Base-by-base conservation (phyloP, 2,329 filamentous ascomycete genomes). In the Verticillium nubilum region DNA sequence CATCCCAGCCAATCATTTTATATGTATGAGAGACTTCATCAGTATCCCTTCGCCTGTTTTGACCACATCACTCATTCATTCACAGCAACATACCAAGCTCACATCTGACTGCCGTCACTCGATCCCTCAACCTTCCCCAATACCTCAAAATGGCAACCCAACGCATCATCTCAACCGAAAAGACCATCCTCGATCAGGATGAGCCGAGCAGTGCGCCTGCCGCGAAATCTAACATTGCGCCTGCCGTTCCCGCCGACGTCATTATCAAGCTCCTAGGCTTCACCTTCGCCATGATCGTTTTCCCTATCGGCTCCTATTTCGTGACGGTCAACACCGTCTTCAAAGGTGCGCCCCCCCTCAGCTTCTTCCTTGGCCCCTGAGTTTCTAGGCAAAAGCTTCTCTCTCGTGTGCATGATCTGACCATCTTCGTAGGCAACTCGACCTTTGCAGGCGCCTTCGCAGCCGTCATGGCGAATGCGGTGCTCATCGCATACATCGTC, bases 261-360 rank as follows among this genome's bases (percentile, higher is more conserved):
- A 95, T 99, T 64, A 78, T 88, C 70, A 99, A 98, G 77, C 86
- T 99, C 23, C 82, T 98, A 17, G 87, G 84, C 64, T 98, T 97
- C 76, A 96, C 93, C 0, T 79, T 93, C 42, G 93, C 92, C 70
- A 98, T 99, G 94, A 83, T 97, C 61, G 83, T 89, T 17, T 76
- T 90, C 23, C 95, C 95, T 15, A 91, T 99, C 66, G 88, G 91
- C 47, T 92, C 90, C 50, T 99, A 97, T 75, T 99, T 96, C 73
- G 69, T 90, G 53, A 90, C 90, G 0, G 81, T 96, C 28, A 84
- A 93, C 69, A 83, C 80, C 1, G 67, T 97, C 28, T 97, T 96
- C 75, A 79, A 80, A 67, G 93, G 94, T 93, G 77, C 59, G 77
- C 29, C 12, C 17, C 69, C 52, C 50, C 15, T 52, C 28, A 17